phyloP scores from a whole-genome alignment of 2,329 filamentous ascomycete genomes.

The Dendrostoma leiphaemia region DNA sequence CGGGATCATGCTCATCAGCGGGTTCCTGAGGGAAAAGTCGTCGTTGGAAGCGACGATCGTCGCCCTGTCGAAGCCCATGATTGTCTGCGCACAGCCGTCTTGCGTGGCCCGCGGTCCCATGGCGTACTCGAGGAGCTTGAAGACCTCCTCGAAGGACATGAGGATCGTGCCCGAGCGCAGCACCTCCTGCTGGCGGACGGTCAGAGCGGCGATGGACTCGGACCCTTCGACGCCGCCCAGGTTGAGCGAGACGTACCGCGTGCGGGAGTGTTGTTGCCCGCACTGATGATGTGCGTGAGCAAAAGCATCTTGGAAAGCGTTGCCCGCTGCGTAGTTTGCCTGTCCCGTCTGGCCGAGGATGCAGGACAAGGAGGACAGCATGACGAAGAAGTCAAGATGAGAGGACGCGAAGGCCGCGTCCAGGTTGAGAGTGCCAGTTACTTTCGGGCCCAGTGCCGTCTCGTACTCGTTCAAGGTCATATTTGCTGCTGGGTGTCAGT shows the following conservation, averaged over 20 bases:
- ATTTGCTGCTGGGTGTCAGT: background rate
- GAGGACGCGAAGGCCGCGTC: conserved; percentile 4
- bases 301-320: conserved; percentile 32
- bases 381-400: conserved; percentile 37
- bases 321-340: conserved; percentile 38
- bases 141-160: conserved; percentile 24
- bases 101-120: conserved; percentile 21
- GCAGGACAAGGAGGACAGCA: conserved; percentile 36
- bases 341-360: conserved; percentile 35
- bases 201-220: background rate
- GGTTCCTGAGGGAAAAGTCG: conserved; percentile 18
- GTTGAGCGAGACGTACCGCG: conserved; percentile 12
- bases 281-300: background rate
- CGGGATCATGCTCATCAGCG: conserved; percentile 22
- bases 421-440: conserved; percentile 25
- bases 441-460: conserved; percentile 15
- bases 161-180: background rate
- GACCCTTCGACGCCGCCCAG: conserved; percentile 9
- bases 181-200: background rate
- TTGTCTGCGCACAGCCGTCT: conserved; percentile 20
- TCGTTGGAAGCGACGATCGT: conserved; percentile 22
- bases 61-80: conserved; percentile 22
- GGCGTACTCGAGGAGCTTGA: conserved; percentile 22
- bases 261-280: background rate
- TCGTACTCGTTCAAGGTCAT: conserved; percentile 12